phyloP scores from a whole-genome alignment of 306 rosid genomes.

The Adenanthera pavonina region DNA sequence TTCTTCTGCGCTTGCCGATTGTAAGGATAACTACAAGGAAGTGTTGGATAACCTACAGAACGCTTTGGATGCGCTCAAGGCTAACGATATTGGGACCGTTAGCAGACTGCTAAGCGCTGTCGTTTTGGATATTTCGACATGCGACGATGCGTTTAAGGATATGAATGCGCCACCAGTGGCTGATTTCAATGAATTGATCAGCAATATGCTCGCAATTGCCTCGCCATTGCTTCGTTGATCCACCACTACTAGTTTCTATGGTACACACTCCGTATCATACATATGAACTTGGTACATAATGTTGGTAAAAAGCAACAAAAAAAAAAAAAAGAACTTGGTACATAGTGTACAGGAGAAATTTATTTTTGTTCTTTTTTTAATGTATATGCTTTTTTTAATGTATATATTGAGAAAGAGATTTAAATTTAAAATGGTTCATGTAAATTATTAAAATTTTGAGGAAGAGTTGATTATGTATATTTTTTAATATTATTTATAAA shows the following conservation, averaged over 20 bases:
- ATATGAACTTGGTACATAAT: neutral
- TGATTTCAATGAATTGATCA: slow-evolving; percentile 26
- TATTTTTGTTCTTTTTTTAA: neutral
- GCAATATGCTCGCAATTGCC: slow-evolving; percentile 47
- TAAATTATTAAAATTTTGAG: neutral
- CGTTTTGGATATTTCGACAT: slow-evolving; percentile 39
- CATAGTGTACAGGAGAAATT: neutral
- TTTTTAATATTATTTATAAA: neutral
- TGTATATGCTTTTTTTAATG: neutral
- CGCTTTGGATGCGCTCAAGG: slow-evolving; percentile 35
- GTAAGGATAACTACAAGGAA: slow-evolving; percentile 40
- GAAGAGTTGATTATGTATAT: neutral
- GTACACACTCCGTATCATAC: no score
- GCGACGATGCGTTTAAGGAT: slow-evolving; percentile 45
- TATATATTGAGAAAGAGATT: neutral
- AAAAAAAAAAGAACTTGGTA: neutral
- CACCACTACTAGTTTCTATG: neutral
- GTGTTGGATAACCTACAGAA: slow-evolving; percentile 39
- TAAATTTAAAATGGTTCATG: neutral
- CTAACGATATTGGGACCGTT: slow-evolving; percentile 39
- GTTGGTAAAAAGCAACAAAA: no score
- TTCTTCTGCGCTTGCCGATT: neutral
- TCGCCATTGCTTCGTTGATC: slow-evolving; percentile 43
- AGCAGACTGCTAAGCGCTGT: slow-evolving; percentile 48
- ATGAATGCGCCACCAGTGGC: neutral